Conservation (phyloP, 1,284 basidiomycete genomes). For the Lentinula novae-zelandiae region DNA sequence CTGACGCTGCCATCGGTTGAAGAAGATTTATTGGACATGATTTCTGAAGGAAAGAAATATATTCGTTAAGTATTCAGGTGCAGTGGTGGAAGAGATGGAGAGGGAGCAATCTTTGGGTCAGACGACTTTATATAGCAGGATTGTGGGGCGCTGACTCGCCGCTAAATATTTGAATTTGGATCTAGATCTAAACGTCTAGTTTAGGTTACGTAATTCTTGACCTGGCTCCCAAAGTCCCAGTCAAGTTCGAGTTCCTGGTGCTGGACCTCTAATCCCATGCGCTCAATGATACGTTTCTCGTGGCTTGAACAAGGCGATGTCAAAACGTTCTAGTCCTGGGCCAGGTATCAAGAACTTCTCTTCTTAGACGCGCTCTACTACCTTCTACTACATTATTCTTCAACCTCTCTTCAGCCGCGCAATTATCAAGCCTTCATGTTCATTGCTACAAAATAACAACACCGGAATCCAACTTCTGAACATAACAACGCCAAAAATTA, state of each 20-base stretch:
- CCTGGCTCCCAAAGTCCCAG: neutral
- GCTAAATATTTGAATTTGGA: neutral
- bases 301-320: neutral
- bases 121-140: neutral
- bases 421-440: neutral
- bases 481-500: neutral
- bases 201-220: neutral
- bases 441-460: no score
- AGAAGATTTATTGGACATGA: constrained; percentile 29
- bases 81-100: neutral
- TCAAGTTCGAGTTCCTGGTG: no score
- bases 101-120: neutral
- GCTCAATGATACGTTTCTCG: no score
- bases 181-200: neutral
- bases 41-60: constrained; percentile 1
- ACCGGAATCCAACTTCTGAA: no score
- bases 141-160: neutral
- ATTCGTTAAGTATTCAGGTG: neutral
- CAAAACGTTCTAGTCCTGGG: no score
- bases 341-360: no score
- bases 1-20: constrained; percentile 25
- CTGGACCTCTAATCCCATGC: no score
- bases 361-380: neutral
- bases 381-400: neutral
- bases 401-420: neutral